Conservation (phyloP, 2,329 filamentous ascomycete species). For the Orbilia ellipsospora region DNA sequence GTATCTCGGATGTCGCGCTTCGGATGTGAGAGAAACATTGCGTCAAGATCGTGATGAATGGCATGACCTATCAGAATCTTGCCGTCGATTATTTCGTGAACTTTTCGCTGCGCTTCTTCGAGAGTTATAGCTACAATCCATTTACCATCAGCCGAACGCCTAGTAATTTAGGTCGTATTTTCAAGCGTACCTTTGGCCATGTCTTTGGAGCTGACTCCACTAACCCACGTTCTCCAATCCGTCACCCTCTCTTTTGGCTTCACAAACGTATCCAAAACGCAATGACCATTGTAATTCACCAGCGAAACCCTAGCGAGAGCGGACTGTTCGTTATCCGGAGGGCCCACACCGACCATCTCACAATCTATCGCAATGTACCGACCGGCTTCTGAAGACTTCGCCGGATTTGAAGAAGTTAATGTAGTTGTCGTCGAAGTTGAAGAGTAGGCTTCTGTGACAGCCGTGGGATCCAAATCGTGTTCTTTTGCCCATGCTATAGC, state of each 20-base stretch:
- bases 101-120: conserved; percentile 78
- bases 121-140: conserved; percentile 72
- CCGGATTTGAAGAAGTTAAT: conserved; percentile 3
- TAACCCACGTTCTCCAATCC: conserved; percentile 89
- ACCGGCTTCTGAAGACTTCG: conserved; percentile 74
- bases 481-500: conserved; percentile 46
- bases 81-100: conserved; percentile 75
- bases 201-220: conserved; percentile 79
- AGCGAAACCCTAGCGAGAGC: conserved; percentile 86
- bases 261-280: conserved; percentile 95
- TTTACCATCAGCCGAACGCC: conserved; percentile 43
- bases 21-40: conserved; percentile 81
- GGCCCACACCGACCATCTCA: conserved; percentile 94
- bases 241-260: conserved; percentile 80
- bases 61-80: conserved; percentile 86
- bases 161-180: conserved; percentile 60
- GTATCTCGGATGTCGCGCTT: conserved; percentile 85
- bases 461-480: conserved; percentile 32
- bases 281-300: conserved; percentile 91
- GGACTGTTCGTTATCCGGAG: conserved; percentile 74
- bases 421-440: background rate
- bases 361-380: conserved; percentile 96
- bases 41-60: conserved; percentile 79
- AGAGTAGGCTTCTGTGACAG: conserved; percentile 58
- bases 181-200: conserved; percentile 66